Conservation (phyloP, 345 rosid genomes). For the Lepidium aucheri region DNA sequence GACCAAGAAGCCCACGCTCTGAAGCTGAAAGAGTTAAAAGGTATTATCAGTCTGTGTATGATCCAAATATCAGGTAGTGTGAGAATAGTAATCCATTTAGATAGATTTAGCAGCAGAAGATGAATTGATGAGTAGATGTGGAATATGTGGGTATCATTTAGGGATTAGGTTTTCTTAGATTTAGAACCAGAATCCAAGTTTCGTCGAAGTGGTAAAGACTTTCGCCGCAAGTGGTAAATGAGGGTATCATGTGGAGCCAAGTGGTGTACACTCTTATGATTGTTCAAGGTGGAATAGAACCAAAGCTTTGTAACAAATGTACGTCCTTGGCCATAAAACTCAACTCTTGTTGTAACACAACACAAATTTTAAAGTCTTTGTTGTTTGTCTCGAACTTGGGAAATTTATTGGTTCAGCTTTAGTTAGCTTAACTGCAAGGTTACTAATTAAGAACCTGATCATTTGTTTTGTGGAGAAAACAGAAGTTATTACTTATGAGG, state of each 20-base stretch:
- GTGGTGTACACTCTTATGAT: not conserved
- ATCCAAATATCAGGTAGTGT: conserved; percentile 13
- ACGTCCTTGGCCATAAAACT: not conserved
- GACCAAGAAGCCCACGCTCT: conserved; percentile 24
- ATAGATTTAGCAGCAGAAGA: conserved; percentile 9
- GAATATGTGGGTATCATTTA: not conserved
- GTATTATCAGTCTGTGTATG: conserved; percentile 24
- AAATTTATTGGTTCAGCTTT: not conserved
- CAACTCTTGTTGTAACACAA: not conserved
- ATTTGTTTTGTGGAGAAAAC: not conserved
- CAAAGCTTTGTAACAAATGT: not conserved
- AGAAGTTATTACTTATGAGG: no score
- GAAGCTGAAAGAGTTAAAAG: conserved; percentile 39
- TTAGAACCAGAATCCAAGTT: not conserved
- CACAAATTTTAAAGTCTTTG: not conserved
- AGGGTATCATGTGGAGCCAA: no score
- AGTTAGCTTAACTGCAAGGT: not conserved
- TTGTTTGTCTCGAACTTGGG: not conserved
- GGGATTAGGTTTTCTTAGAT: not conserved
- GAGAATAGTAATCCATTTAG: conserved; percentile 13
- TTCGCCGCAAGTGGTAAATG: not conserved
- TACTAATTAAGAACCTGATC: no score
- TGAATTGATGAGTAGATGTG: not conserved
- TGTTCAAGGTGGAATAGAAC: not conserved
- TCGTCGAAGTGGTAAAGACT: not conserved